phyloP scores from a whole-genome alignment of 1,284 basidiomycete species.

The Trichosporon coremiiforme region DNA sequence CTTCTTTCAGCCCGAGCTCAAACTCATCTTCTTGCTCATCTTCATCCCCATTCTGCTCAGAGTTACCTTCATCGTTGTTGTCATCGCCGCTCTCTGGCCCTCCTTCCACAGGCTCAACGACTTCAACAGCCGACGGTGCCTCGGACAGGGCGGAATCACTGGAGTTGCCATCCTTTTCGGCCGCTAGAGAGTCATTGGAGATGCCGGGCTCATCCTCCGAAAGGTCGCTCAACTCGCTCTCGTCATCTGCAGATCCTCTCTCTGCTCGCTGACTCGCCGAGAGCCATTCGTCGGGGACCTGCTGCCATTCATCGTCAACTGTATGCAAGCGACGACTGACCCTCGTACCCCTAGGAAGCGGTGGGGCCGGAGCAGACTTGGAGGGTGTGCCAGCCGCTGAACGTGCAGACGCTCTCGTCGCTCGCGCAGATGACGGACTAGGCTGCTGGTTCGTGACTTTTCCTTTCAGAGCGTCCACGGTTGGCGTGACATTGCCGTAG shows the following conservation, averaged over 20 bases:
- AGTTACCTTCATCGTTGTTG: background rate
- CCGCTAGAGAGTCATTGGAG: background rate
- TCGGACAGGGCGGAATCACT: slow-evolving; percentile 2
- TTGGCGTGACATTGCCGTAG: slow-evolving; percentile 49
- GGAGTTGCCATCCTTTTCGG: background rate
- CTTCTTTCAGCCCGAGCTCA: slow-evolving; percentile 41
- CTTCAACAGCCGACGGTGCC: background rate
- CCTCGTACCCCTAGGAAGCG: slow-evolving; percentile 41
- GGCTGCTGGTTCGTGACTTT: slow-evolving; percentile 12
- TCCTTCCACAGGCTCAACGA: background rate
- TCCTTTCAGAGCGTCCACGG: slow-evolving; percentile 44
- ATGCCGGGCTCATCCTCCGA: slow-evolving; percentile 50
- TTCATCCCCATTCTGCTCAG: background rate
- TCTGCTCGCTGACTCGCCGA: background rate
- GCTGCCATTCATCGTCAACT: slow-evolving; percentile 55
- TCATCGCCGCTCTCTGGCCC: slow-evolving; percentile 18
- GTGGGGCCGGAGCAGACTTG: slow-evolving; percentile 32
- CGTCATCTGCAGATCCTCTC: slow-evolving; percentile 34
- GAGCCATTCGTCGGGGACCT: slow-evolving; percentile 56
- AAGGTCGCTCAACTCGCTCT: slow-evolving; percentile 53
- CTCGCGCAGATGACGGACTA: slow-evolving; percentile 25
- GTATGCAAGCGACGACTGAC: slow-evolving; percentile 43
- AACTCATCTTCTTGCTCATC: slow-evolving; percentile 21
- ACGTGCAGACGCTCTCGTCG: slow-evolving; percentile 28
- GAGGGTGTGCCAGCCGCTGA: slow-evolving; percentile 23